Conservation (phyloP, 805 yeast species). For the Wickerhamiella dianesei region DNA sequence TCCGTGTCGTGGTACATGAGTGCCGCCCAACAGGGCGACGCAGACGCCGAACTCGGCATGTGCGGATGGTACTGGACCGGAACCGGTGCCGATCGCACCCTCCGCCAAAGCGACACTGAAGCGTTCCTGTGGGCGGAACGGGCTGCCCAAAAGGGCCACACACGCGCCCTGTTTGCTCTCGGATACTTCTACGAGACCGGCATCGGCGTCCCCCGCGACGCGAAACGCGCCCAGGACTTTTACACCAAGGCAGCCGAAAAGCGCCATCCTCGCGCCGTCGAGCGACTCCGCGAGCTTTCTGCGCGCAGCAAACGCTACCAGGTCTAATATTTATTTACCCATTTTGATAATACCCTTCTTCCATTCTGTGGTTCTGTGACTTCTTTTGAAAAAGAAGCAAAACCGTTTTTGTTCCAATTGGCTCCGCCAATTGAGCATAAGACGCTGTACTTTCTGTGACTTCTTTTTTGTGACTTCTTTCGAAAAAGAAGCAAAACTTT, state of each 20-base stretch:
- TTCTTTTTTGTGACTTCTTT: too few species aligned
- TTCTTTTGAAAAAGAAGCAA: too few species aligned
- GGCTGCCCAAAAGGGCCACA: conserved; percentile 51
- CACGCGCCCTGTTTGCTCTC: conserved; percentile 58
- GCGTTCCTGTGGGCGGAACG: conserved; percentile 67
- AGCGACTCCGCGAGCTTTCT: conserved; percentile 1
- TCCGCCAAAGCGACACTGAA: conserved; percentile 48
- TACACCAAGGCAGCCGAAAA: conserved; percentile 49
- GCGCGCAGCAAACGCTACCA: neutral
- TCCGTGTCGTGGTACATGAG: conserved; percentile 63
- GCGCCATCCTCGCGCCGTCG: conserved; percentile 45
- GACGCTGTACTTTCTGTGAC: too few species aligned
- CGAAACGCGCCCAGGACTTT: conserved; percentile 39
- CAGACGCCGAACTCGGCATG: conserved; percentile 56
- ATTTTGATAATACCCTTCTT: neutral
- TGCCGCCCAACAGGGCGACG: conserved; percentile 51
- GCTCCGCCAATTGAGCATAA: too few species aligned
- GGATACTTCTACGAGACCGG: conserved; percentile 61
- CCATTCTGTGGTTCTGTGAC: too few species aligned
- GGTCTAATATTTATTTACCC: neutral
- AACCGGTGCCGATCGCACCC: conserved; percentile 42
- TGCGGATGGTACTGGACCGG: conserved; percentile 67
- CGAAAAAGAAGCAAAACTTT: too few species aligned
- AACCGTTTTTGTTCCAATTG: too few species aligned
- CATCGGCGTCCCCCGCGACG: conserved; percentile 43